Base-by-base conservation (phyloP, 2,329 filamentous ascomycete genomes). In the Dothistroma pini region DNA sequence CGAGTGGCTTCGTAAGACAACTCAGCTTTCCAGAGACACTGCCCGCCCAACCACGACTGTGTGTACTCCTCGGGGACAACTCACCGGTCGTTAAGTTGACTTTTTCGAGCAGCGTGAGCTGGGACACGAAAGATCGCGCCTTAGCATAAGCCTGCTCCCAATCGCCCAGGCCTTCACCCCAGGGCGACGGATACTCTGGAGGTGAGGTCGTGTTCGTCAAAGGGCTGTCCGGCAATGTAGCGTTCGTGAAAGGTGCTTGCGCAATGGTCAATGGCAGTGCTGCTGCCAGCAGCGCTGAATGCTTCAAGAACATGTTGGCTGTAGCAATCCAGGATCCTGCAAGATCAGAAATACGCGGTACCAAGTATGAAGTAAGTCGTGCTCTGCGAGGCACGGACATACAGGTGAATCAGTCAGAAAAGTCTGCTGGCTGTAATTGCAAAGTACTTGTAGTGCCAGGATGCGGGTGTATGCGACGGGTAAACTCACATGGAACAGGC, bases 61-160 rank as follows among this genome's bases (percentile, higher is more conserved):
- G 25, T 29, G 25, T 29, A 6, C 25, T 29, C 25, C 25, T 2
- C 6, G 25, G 25, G 25, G 25, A 29, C 25, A 29, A 29, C 25
- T 29, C 25, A 29, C 93, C 93, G 0, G 93, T 97, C 2, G 93
- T 97, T 66, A 99, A 75, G 75, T 97, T 97, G 76, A 97, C 91
- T 79, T 96, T 97, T 75, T 97, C 93, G 11, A 86, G 73, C 38
- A 96, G 81, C 0, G 91, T 96, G 76, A 96, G 78, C 73, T 92
- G 86, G 10, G 88, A 89, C 51, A 97, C 91, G 70, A 96, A 93
- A 2, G 82, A 84, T 67, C 84, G 86, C 0, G 93, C 93, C 75
- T 89, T 87, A 21, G 77, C 78, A 68, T 96, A 93, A 44, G 91
- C 91, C 7, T 86, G 83, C 57, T 84, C 82, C 92, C 92, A 96